Conservation (phyloP, 139 green algal genomes). For the Haematococcus lacustris region DNA sequence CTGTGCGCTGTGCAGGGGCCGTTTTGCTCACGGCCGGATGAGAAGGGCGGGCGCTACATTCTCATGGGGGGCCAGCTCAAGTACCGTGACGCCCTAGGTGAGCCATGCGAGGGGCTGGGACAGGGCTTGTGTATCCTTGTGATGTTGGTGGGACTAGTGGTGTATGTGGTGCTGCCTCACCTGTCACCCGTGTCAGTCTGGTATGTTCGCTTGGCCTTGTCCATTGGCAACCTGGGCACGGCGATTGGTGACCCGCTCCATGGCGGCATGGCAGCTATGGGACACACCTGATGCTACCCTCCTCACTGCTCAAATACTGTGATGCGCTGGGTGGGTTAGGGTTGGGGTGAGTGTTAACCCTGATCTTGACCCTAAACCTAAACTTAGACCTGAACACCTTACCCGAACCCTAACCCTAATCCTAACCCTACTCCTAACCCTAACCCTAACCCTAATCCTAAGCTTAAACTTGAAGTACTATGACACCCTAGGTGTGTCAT, state of each 20-base stretch:
- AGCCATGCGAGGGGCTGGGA: background rate
- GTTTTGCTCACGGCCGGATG: conserved; percentile 3
- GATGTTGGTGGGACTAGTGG: background rate
- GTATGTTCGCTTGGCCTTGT: no score
- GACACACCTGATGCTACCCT: no score
- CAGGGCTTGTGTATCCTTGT: background rate
- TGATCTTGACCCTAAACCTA: background rate
- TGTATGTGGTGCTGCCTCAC: background rate
- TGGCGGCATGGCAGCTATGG: no score
- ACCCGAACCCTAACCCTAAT: no score
- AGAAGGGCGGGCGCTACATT: background rate
- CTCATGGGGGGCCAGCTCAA: background rate
- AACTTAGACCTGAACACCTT: no score
- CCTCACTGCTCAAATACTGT: background rate
- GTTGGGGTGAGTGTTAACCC: background rate
- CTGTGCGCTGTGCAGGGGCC: conserved; percentile 4
- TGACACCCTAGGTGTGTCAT: background rate
- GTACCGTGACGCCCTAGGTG: background rate
- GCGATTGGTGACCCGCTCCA: background rate
- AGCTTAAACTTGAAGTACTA: background rate
- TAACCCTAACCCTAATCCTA: no score
- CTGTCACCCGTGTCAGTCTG: background rate
- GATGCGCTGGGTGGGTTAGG: background rate
- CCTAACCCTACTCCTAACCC: no score
- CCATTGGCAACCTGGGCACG: background rate